Base-by-base conservation (phyloP, 345 rosid species). In the Pugionium dolabratum region DNA sequence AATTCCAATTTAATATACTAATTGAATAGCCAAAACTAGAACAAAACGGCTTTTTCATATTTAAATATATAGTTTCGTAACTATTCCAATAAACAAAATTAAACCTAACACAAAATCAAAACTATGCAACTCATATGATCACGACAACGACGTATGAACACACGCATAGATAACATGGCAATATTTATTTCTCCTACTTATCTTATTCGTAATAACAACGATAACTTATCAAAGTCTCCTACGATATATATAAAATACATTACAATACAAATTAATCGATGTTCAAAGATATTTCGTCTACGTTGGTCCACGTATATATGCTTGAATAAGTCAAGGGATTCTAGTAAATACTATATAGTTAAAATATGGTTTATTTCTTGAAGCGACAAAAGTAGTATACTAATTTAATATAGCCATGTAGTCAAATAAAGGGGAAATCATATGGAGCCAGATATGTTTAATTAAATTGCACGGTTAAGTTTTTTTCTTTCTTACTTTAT, bases 141-240 rank as follows among this genome's bases (percentile, higher is more conserved):
- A 66, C 30, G 43, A 27, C 7, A 59, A 27, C 31, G 62, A 54
- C 75, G 36, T 30, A 26, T 46, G 30, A 28, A 28, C 67, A n/a
- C 18, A 8, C 25, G 49, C 2, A 39, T 5, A 64, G 60, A 64
- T 43, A 72, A 57, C 30, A 43, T 18, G 33, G 36, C 2, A 33
- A 53, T 5, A 2, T 44, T 7, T 26, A 9, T 39, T 46, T 39
- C 48, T 49, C 34, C n/a, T 28, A 28, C 2, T 64, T 72, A 55
- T 42, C 8, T 28, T 39, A 72, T 40, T 43, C 41, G n/a, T 72
- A 51, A 58, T 28, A 36, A 42, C 36, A 58, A 0, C 29, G 71
- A 58, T 42, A 58, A 65, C 71, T 72, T 65, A 65, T 72, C 71
- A 58, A 26, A 49, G 60, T 58, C 52, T 63, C 6, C 8, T 64